Conservation (phyloP, 352 stramenopile species). For the Pythium pectinolyticum region DNA sequence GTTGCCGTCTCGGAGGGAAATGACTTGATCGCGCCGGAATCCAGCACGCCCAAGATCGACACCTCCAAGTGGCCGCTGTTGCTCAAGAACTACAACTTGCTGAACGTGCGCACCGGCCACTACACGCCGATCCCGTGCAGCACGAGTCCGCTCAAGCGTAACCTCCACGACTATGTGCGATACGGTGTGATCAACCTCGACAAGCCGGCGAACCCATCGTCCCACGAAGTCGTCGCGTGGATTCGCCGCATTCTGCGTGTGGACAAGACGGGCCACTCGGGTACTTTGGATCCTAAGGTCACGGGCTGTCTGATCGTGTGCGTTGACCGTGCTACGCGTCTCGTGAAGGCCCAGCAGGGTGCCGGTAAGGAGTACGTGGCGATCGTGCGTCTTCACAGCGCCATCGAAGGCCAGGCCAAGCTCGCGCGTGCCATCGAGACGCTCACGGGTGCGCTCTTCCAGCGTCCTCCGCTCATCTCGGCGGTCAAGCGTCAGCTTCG, state of each 20-base stretch:
- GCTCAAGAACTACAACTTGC: slow-evolving; percentile 99
- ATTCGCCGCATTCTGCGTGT: slow-evolving; percentile 99
- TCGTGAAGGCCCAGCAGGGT: slow-evolving; percentile 90
- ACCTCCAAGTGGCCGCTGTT: slow-evolving; percentile 98
- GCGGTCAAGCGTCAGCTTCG: slow-evolving; percentile 99
- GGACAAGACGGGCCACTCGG: slow-evolving; percentile 99
- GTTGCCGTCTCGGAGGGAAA: slow-evolving; percentile 31
- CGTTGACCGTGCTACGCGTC: slow-evolving; percentile 97
- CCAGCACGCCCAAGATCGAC: slow-evolving; percentile 90
- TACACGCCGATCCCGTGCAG: slow-evolving; percentile 99
- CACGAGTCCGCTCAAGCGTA: slow-evolving; percentile 95
- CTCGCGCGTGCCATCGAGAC: slow-evolving; percentile 97
- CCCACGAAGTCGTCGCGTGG: slow-evolving; percentile 99
- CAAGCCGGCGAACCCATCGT: slow-evolving; percentile 99
- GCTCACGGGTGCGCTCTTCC: slow-evolving; percentile 99
- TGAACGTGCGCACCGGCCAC: slow-evolving; percentile 98
- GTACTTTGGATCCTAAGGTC: slow-evolving; percentile 99
- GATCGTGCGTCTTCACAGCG: slow-evolving; percentile 96
- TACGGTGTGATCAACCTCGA: slow-evolving; percentile 99
- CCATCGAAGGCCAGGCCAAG: slow-evolving; percentile 91
- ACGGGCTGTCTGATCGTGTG: slow-evolving; percentile 99
- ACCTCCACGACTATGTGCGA: slow-evolving; percentile 96
- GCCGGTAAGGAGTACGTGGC: slow-evolving; percentile 99
- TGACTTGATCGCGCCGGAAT: slow-evolving; percentile 81
- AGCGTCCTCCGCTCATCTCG: slow-evolving; percentile 99